These are phyloP conservation scores for Niebla homalea DNA, from an alignment of 495 filamentous ascomycete genomes.

Conservation along the genomic window DNA sequence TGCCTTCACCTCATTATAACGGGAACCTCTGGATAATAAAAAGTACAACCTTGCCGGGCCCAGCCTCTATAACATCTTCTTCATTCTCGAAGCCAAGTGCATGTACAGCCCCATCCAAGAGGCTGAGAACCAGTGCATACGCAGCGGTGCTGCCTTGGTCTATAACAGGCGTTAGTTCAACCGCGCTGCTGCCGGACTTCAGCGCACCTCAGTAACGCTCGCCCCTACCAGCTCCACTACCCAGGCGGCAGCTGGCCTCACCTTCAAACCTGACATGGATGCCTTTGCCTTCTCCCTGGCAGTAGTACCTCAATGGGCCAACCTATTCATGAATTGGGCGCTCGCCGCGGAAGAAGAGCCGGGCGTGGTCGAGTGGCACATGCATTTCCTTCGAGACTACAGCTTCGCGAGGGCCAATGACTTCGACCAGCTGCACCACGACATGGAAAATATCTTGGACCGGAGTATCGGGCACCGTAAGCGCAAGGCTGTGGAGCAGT, in stretches of 20 bases:
- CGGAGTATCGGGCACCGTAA: not conserved
- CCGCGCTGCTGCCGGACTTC: too few relatives aligned
- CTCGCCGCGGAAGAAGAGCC: not conserved
- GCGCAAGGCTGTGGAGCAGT: too few relatives aligned
- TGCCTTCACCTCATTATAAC: not conserved
- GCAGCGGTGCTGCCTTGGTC: not conserved
- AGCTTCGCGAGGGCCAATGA: not conserved
- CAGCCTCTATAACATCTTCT: not conserved
- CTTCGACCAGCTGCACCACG: not conserved
- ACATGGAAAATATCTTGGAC: not conserved
- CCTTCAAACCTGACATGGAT: not conserved
- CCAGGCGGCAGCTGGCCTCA: too few relatives aligned
- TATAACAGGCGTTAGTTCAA: too few relatives aligned
- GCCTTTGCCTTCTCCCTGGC: not conserved
- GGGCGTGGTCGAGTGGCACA: not conserved
- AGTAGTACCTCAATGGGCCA: not conserved
- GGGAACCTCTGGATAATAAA: not conserved
- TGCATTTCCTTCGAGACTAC: not conserved
- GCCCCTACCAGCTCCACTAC: too few relatives aligned
- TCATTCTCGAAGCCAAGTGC: not conserved
- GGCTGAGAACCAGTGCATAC: constrained; percentile 1
- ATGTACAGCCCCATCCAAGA: not conserved
- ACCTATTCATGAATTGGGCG: not conserved
- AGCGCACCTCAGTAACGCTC: too few relatives aligned
- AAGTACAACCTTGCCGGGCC: not conserved